Percentiles rank a stretch among this genome's conserved stretches.
These are phyloP conservation scores for Aegilops tauschii DNA, from an alignment of 176 grass and related monocot genomes.

Conservation along the genomic window DNA sequence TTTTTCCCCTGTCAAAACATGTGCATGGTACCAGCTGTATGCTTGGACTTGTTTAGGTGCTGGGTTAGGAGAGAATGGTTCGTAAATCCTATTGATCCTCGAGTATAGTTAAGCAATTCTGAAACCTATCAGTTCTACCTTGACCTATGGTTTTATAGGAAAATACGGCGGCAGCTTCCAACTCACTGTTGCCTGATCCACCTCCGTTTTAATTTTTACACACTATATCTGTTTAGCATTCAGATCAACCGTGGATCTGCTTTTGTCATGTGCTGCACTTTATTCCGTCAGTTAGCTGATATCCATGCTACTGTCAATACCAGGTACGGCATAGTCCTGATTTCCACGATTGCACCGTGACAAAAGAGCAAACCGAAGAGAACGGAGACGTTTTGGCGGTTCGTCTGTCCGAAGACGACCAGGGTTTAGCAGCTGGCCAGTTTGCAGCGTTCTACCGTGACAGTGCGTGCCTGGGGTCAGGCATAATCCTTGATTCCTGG, in stretches of 20 bases:
- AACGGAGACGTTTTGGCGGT: conserved; percentile 52
- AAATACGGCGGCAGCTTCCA: not conserved
- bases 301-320: not conserved
- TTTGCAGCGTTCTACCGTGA: conserved; percentile 81
- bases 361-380: conserved; percentile 27
- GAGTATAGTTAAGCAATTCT: not conserved
- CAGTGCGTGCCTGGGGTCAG: conserved; percentile 65
- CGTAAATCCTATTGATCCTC: not conserved
- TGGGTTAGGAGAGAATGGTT: not conserved
- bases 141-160: not conserved
- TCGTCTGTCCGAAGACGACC: conserved; percentile 75
- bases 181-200: not conserved
- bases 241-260: not conserved
- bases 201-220: not conserved
- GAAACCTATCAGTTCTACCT: not conserved
- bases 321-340: conserved; percentile 79
- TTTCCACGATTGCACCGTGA: conserved; percentile 72
- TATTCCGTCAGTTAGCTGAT: not conserved
- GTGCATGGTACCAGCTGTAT: not conserved
- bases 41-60: not conserved
- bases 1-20: not conserved
- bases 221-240: not conserved
- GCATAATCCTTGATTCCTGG: conserved; percentile 75
- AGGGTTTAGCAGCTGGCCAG: conserved; percentile 87
- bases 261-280: not conserved